A percentile compares a stretch with the other conserved stretches of the same genome.
phyloP scores from a whole-genome alignment of 805 yeast genomes.

The Myxozyma vanderwaltii region DNA sequence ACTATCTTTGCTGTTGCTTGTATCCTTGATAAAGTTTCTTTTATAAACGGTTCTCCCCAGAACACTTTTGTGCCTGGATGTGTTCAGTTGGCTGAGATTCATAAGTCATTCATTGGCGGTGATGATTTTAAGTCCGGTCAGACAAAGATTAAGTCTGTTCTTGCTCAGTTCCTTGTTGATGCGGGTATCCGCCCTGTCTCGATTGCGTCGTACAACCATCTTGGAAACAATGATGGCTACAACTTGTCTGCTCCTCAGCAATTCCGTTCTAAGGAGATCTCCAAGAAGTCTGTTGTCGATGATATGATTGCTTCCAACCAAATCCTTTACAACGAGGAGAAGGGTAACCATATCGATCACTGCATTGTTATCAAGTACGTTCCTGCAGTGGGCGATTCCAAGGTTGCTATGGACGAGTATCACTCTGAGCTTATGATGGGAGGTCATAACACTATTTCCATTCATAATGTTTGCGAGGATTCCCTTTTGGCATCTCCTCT shows the following conservation, averaged over 20 bases:
- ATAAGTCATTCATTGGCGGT: slow-evolving; percentile 84
- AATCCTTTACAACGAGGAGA: slow-evolving; percentile 77
- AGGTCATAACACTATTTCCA: slow-evolving; percentile 91
- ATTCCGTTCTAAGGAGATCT: slow-evolving; percentile 93
- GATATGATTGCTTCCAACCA: slow-evolving; percentile 89
- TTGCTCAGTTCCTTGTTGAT: slow-evolving; percentile 93
- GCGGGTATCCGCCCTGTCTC: slow-evolving; percentile 96
- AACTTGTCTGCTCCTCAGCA: slow-evolving; percentile 89
- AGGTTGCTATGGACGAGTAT: slow-evolving; percentile 98
- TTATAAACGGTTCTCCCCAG: slow-evolving; percentile 96
- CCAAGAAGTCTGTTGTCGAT: slow-evolving; percentile 89
- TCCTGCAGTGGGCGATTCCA: slow-evolving; percentile 93
- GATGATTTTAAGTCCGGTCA: slow-evolving; percentile 98
- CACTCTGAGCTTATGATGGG: slow-evolving; percentile 96
- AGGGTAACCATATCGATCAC: slow-evolving; percentile 82
- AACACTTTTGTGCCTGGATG: slow-evolving; percentile 97
- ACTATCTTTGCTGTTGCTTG: slow-evolving; percentile 94
- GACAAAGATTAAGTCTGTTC: slow-evolving; percentile 92
- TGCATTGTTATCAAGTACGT: slow-evolving; percentile 93
- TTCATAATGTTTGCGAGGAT: slow-evolving; percentile 96
- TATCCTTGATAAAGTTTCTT: slow-evolving; percentile 83
- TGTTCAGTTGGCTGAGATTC: slow-evolving; percentile 79
- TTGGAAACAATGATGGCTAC: slow-evolving; percentile 95
- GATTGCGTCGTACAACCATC: slow-evolving; percentile 92
- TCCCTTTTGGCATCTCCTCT: slow-evolving; percentile 92